Conservation (phyloP, 768 basidiomycete genomes). For the Mycena galopus region DNA sequence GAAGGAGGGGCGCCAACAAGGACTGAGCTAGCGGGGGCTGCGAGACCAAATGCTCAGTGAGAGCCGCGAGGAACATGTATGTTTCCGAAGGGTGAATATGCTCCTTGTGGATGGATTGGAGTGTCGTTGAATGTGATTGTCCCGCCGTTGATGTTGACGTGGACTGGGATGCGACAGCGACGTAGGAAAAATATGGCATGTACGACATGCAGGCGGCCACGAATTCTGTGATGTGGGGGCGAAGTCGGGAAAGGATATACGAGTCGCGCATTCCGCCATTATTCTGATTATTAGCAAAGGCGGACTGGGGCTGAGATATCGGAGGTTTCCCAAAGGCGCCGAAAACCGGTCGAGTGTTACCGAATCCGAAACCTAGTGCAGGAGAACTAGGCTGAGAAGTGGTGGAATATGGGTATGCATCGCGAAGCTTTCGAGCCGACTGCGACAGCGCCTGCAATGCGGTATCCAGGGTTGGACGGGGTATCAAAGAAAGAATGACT, state of each 20-base stretch:
- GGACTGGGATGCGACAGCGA: slow-evolving; percentile 47
- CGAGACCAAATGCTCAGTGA: slow-evolving; percentile 75
- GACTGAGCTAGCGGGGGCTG: slow-evolving; percentile 78
- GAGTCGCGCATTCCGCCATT: slow-evolving; percentile 81
- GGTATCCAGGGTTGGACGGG: slow-evolving; percentile 84
- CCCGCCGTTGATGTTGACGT: slow-evolving; percentile 42
- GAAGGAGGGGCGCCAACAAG: slow-evolving; percentile 66
- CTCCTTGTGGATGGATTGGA: slow-evolving; percentile 70
- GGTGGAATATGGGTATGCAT: slow-evolving; percentile 88
- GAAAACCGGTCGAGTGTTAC: slow-evolving; percentile 44
- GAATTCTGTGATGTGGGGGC: slow-evolving; percentile 82
- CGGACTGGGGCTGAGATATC: slow-evolving; percentile 34
- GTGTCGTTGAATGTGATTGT: slow-evolving; percentile 56
- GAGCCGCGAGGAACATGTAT: slow-evolving; percentile 74
- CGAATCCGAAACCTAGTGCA: slow-evolving; percentile 50
- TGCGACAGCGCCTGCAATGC: slow-evolving; percentile 77
- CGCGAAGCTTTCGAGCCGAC: slow-evolving; percentile 80
- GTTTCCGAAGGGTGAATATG: slow-evolving; percentile 82
- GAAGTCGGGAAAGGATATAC: slow-evolving; percentile 81
- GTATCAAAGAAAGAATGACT: slow-evolving; percentile 80
- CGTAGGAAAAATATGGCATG: slow-evolving; percentile 86
- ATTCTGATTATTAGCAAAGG: slow-evolving; percentile 45
- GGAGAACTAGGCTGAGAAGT: slow-evolving; percentile 42
- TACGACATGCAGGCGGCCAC: slow-evolving; percentile 84
- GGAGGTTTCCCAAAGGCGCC: slow-evolving; percentile 35